Evolutionary conservation across 2,329 filamentous ascomycete species (phyloP), one percentile per base, ranked within the genome.

Genomic region (Neofusicoccum cordaticola): DNA sequence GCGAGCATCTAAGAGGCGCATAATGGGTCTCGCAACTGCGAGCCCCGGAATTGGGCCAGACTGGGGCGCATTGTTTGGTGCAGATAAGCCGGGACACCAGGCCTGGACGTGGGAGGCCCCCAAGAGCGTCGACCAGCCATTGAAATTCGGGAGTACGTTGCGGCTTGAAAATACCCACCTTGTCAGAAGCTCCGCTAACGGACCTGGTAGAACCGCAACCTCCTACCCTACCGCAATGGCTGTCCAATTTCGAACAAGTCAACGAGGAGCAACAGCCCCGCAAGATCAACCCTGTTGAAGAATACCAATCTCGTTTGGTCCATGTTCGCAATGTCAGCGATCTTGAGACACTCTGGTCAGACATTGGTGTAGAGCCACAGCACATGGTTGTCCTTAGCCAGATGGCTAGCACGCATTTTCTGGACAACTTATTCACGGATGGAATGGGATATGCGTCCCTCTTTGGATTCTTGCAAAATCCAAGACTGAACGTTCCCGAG

Each of bases 1-100:
- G 71, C 79, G 86, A 61, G 77, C 83, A 51, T 78, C 84, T 2
- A 86, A 81, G 73, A 79, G 86, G 63, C 80, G 82, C 62, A 86
- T 87, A 77, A 84, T 79, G 61, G 80, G 78, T 17, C 70, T 83
- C 11, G 80, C 81, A 39, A 73, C 77, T 9, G 45, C 27, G 15
- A 37, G 57, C 15, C 44, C 62, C 37, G 41, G 17, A 39, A 35
- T 31, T 48, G 62, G 50, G 6, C 62, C 51, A 22, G 52, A 51
- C 41, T 48, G 48, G 22, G 62, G 62, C n/a, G 62, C 44, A 5
- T n/a, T 64, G 42, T 64, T 64, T 35, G 62, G 62, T 34, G 8
- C 44, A 35, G 62, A 62, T 13, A 50, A 47, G 34, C 34, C 41
- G 35, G 8, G 12, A 4, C 19, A 56, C 13, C 50, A 63, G 13